A percentile compares a stretch with the other conserved stretches of the same genome.
Conservation (phyloP, 2,329 filamentous ascomycete species). For the Pseudogymnoascus sp. region DNA sequence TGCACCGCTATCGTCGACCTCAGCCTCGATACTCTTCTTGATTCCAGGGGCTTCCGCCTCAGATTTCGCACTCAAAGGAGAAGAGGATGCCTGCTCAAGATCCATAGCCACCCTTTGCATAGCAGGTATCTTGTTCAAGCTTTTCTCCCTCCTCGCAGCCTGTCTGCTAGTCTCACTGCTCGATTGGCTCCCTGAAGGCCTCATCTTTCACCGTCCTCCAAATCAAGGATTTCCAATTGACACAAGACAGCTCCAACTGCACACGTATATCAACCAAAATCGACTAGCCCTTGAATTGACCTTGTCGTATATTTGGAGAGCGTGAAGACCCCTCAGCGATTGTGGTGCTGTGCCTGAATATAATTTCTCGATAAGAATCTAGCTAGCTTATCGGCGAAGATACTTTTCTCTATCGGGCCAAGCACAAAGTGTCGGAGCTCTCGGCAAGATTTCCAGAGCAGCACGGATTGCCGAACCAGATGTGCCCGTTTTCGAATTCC, state of each 20-base stretch:
- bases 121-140: constrained; percentile 8
- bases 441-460: constrained; percentile 10
- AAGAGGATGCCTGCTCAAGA: background rate
- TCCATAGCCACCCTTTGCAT: constrained; percentile 6
- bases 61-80: background rate
- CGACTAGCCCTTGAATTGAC: constrained; percentile 5
- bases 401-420: constrained; percentile 9
- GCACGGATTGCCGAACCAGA: constrained; percentile 4
- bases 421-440: constrained; percentile 1
- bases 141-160: constrained; percentile 10
- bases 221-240: constrained; percentile 3
- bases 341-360: background rate
- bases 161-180: background rate
- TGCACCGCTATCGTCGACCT: background rate
- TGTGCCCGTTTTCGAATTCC: background rate
- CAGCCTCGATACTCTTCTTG: background rate
- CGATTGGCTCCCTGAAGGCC: background rate
- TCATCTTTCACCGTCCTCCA: background rate
- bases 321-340: constrained; percentile 1
- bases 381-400: constrained; percentile 10
- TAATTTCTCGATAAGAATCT: constrained; percentile 11
- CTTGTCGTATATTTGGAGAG: background rate
- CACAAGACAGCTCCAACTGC: constrained; percentile 8
- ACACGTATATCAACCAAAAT: constrained; percentile 1
- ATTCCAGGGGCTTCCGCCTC: background rate